Conservation (phyloP, 2,329 filamentous ascomycete genomes). For the Paecilomyces sp. region DNA sequence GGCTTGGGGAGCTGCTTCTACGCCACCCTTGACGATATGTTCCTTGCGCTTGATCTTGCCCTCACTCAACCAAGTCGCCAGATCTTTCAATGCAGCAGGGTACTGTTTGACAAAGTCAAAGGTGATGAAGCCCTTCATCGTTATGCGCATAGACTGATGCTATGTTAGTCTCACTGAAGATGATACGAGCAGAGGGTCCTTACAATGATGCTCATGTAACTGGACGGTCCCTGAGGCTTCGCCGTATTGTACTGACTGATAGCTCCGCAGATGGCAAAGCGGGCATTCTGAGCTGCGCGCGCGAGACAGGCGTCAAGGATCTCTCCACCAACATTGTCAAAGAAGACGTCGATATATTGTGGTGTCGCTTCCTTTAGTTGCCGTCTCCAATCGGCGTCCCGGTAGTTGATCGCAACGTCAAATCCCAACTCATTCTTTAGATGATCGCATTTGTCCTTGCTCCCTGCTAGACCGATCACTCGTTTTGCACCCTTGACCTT, state of each 20-base stretch:
- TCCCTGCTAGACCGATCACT: conserved; percentile 62
- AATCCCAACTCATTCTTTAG: conserved; percentile 59
- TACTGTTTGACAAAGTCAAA: conserved; percentile 59
- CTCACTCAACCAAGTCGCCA: conserved; percentile 61
- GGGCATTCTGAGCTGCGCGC: conserved; percentile 54
- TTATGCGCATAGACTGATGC: conserved; percentile 29
- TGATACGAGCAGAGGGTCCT: conserved; percentile 8
- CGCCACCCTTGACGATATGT: conserved; percentile 62
- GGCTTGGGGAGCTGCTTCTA: conserved; percentile 56
- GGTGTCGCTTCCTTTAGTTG: conserved; percentile 55
- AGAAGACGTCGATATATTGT: conserved; percentile 61
- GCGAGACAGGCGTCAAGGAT: conserved; percentile 60
- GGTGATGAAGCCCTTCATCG: conserved; percentile 66
- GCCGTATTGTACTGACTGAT: conserved; percentile 63
- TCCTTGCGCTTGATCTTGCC: conserved; percentile 67
- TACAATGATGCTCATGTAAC: conserved; percentile 35
- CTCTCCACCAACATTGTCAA: conserved; percentile 67
- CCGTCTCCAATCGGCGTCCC: conserved; percentile 53
- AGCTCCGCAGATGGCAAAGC: conserved; percentile 64
- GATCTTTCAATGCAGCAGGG: conserved; percentile 50
- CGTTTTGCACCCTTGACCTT: conserved; percentile 58
- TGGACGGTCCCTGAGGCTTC: conserved; percentile 50
- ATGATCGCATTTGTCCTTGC: conserved; percentile 61
- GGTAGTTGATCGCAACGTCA: conserved; percentile 64
- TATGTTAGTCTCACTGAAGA: conserved; percentile 8